A percentile compares a stretch with the other conserved stretches of the same genome.
phyloP scores from a whole-genome alignment of 805 yeast species.

The Saturnispora gosingensis region DNA sequence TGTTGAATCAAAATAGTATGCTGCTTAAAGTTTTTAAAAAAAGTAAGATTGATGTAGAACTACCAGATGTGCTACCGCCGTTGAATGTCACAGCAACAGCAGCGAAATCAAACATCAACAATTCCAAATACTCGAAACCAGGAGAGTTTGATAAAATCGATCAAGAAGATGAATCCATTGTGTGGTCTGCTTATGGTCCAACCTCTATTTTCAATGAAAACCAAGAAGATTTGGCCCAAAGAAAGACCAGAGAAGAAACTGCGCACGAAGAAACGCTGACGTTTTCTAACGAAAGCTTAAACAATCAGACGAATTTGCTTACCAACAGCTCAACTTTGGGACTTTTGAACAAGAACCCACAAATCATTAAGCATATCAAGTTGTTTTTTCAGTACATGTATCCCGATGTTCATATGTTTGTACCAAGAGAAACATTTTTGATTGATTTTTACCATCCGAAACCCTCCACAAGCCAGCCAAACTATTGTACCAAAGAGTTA shows the following conservation, averaged over 20 bases:
- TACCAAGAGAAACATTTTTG: constrained; percentile 55
- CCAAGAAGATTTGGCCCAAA: constrained; percentile 3
- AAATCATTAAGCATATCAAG: constrained; percentile 15
- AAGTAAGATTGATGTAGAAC: background rate
- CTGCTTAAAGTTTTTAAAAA: background rate
- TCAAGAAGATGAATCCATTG: constrained; percentile 7
- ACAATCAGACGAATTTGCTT: background rate
- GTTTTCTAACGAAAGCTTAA: background rate
- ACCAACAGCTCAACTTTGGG: constrained; percentile 13
- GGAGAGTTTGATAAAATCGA: constrained; percentile 13
- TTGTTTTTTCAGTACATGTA: constrained; percentile 52
- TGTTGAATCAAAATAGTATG: background rate
- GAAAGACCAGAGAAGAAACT: background rate
- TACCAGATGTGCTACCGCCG: background rate
- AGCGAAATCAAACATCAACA: background rate
- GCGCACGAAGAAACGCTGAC: background rate
- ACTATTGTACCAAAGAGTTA: constrained; percentile 47
- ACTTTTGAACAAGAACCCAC: constrained; percentile 26
- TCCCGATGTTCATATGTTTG: constrained; percentile 53
- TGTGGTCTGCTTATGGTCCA: constrained; percentile 17
- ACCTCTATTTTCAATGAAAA: constrained; percentile 29
- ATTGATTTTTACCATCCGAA: constrained; percentile 52
- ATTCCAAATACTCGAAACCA: constrained; percentile 15
- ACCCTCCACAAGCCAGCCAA: constrained; percentile 5
- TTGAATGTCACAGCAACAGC: background rate